phyloP scores from a whole-genome alignment of 306 rosid species.

The Vigna unguiculata region DNA sequence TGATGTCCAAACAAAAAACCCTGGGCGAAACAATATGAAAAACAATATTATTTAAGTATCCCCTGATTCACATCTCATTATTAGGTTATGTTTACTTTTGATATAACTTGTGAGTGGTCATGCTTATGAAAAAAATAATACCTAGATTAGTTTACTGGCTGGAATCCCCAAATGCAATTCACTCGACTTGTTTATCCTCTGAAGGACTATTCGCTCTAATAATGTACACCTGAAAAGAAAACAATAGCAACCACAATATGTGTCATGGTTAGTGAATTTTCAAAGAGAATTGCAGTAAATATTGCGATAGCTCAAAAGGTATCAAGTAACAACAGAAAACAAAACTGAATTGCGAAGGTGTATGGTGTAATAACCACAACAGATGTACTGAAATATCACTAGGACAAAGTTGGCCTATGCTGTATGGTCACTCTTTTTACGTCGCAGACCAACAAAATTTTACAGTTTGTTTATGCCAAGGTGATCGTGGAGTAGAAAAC shows the following conservation, averaged over 20 bases:
- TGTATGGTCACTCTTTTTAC: too few species aligned
- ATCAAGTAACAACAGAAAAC: constrained; percentile 6
- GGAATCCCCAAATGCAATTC: constrained; percentile 37
- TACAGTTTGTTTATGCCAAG: too few species aligned
- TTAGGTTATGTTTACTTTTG: not conserved
- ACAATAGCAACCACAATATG: constrained; percentile 29
- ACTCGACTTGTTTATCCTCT: constrained; percentile 31
- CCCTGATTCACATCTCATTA: not conserved
- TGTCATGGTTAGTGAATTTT: constrained; percentile 9
- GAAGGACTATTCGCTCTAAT: constrained; percentile 57
- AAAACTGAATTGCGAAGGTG: not conserved
- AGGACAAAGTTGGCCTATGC: too few species aligned
- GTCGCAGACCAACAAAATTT: too few species aligned
- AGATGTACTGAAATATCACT: constrained; percentile 24
- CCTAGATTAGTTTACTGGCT: constrained; percentile 48
- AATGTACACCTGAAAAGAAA: constrained; percentile 63
- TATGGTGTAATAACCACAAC: not conserved
- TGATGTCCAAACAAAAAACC: not conserved
- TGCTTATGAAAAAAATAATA: constrained; percentile 5
- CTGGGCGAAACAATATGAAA: not conserved
- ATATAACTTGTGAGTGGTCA: not conserved
- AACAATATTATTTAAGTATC: too few species aligned
- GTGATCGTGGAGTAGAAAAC: too few species aligned
- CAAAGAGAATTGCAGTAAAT: constrained; percentile 8
- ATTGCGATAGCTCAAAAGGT: constrained; percentile 11